Percentiles rank a stretch among this genome's conserved stretches.
Conservation (phyloP, 1,139 yeast genomes). For the Magnusiomyces fungicola region DNA sequence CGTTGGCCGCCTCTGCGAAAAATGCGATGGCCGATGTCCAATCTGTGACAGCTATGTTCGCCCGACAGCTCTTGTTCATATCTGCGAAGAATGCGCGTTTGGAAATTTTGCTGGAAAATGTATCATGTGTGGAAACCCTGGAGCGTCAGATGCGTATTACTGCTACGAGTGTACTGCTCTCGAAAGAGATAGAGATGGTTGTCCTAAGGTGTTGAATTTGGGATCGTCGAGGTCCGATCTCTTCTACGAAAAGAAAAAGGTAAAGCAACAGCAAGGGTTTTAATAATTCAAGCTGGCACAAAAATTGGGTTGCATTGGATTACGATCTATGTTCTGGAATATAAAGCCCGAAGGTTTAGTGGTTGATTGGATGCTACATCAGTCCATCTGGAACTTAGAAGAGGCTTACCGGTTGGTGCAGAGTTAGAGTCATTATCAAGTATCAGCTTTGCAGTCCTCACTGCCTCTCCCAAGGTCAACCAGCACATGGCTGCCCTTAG, state of each 20-base stretch:
- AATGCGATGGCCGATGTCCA: slow-evolving; percentile 91
- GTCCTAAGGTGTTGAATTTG: slow-evolving; percentile 76
- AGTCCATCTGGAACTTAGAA: too few relatives aligned
- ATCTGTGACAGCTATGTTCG: slow-evolving; percentile 82
- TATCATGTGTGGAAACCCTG: slow-evolving; percentile 61
- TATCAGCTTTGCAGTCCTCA: too few relatives aligned
- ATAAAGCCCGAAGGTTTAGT: too few relatives aligned
- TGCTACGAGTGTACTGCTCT: slow-evolving; percentile 78
- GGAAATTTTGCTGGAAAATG: slow-evolving; percentile 62
- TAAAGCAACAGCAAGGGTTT: slow-evolving; percentile 11
- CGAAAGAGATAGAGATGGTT: slow-evolving; percentile 86
- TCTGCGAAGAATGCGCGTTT: slow-evolving; percentile 81
- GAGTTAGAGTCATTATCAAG: too few relatives aligned
- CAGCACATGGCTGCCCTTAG: too few relatives aligned
- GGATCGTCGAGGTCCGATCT: slow-evolving; percentile 70
- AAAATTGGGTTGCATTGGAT: too few relatives aligned
- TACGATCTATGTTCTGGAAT: too few relatives aligned
- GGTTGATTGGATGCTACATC: too few relatives aligned
- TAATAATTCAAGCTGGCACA: too few relatives aligned
- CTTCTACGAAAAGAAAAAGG: slow-evolving; percentile 51
- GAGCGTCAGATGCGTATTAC: slow-evolving; percentile 65
- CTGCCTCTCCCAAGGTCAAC: too few relatives aligned
- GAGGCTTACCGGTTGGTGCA: too few relatives aligned
- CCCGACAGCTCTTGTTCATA: slow-evolving; percentile 60
- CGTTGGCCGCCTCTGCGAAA: slow-evolving; percentile 66